Evolutionary conservation across 2,329 filamentous ascomycete genomes (phyloP), one percentile per base, ranked within the genome.

Genomic region (Aspergillus hortae): DNA sequence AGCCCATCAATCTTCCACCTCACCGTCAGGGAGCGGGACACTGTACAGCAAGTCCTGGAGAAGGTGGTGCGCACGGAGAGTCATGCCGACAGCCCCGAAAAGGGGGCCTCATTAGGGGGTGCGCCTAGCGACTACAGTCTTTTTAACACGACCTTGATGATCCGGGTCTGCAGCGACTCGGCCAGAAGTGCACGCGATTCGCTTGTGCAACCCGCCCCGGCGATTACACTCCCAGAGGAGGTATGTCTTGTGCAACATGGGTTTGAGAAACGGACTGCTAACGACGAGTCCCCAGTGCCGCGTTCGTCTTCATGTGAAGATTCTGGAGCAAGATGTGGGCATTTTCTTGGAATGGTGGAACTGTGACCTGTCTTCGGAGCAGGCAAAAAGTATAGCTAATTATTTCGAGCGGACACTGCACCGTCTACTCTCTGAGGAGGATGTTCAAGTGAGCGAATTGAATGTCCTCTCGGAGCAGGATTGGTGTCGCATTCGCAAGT

Each of bases 381-480:
- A 73, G 40, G 68, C 70, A 53, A 67, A 66, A 49, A 80, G 77
- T 45, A 67, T 85, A 2, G 75, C 77, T 14, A 73, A 74, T 52
- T 79, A 78, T 0, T 82, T 85, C 42, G 79, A 80, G 36, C 74
- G 76, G 21, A 76, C 82, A 0, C 65, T 85, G 14, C 67, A 74
- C 11, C 67, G 74, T 15, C 73, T 82, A 2, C 56, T 83, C 11
- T 67, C 71, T 2, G 63, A 67, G 3, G 74, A 77, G 0, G 68
- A 72, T 9, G 69, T 67, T 14, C 65, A 68, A 4, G 67, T 82
- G 46, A 74, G 69, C 5, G 68, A 79, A 17, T 66, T 79, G 23
- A 77, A 82, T 61, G 69, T 82, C 3, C 82, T 84, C 58, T 82
- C 75, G 11, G 77, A 81, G 44, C 71, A 77, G 7, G 82, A 85